Base-by-base conservation (phyloP, 306 rosid species). In the Cicer bijugum region DNA sequence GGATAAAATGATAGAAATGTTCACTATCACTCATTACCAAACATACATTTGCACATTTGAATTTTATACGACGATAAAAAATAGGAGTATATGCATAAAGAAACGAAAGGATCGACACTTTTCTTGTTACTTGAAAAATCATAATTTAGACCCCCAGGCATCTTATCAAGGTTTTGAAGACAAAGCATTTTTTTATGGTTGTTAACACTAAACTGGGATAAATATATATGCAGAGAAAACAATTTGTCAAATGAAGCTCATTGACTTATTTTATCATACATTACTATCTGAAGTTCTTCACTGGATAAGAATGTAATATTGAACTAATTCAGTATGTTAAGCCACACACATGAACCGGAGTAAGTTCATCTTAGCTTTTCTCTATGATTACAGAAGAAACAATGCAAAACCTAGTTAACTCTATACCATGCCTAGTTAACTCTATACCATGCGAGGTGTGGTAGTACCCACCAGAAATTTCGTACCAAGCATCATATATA, bases 401-500 rank as follows among this genome's bases (percentile, higher is more conserved):
- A 11, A 44, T 7, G 11, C 23, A 14, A 12, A 72, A 56, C 44
- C 12, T 9, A 16, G 58, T 74, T 58, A 74, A 55, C 53, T 53
- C 17, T 11, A 28, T 58, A 39, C 15, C 47, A 9, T 77, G 61
- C 42, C 12, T 9, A 16, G 58, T 74, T 58, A 74, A 55, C 53
- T 53, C 17, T 11, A 28, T 58, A 39, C 15, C 47, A 9, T 77
- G 61, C 42, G 46, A 52, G 19, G 67, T 37, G 42, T 17, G 78
- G 50, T n/a, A 62, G 62, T 52, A 56, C 33, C 20, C 60, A 69
- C 78, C 42, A 63, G 52, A 83, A 61, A 52, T 39, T 61, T 68
- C 46, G 67, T 38, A 33, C 72, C 65, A 76, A 71, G 51, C 35
- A 67, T 8, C 47, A 60, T 46, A 62, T 40, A 72, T 68, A 48